Evolutionary conservation across 331 rosid genomes (phyloP), one percentile per base, ranked within the genome.

Genomic region (Ulmus americana): DNA sequence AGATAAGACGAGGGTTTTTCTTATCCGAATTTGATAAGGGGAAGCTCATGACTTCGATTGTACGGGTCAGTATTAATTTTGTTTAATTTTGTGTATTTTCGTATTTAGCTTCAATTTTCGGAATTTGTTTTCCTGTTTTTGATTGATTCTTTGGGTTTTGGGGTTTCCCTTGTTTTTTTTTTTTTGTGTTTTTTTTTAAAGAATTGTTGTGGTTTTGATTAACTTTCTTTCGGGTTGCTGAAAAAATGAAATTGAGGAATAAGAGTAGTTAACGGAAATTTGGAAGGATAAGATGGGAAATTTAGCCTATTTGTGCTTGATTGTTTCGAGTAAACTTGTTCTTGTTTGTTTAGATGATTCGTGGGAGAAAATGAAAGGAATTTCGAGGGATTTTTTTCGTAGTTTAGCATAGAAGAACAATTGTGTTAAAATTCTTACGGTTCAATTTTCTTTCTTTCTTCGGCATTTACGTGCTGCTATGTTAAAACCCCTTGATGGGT

Each of bases 1-100:
- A 44, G 47, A 56, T 43, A 71, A 61, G 59, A 53, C 39, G 42
- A 18, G 42, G 44, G 11, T 65, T 61, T 6, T 56, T 55, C 59
- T 18, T 28, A 1, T 44, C 59, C 70, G 28, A 50, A 46, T 38
- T 40, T 63, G 28, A 5, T 10, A 40, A 7, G 45, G 58, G 8
- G 57, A 40, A 51, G 78, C 78, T 62, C 63, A 82, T 82, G 82
- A 55, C 57, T 74, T 79, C 74, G 38, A 9, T 39, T 56, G 20
- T 60, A 41, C 74, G 59, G 80, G 82, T 82, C 43, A 60, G 87
- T 67, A 28, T 54, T 40, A 39, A 72, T 1, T 73, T 35, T 15
- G 3, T 16, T 8, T 64, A 20, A 6, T 15, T 66, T 51, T 39
- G 3, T 42, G 39, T 1, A 5, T 45, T 43, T 45, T n/a, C 42